Base-by-base conservation (phyloP, 2,329 filamentous ascomycete genomes). In the Aciculosporium take region DNA sequence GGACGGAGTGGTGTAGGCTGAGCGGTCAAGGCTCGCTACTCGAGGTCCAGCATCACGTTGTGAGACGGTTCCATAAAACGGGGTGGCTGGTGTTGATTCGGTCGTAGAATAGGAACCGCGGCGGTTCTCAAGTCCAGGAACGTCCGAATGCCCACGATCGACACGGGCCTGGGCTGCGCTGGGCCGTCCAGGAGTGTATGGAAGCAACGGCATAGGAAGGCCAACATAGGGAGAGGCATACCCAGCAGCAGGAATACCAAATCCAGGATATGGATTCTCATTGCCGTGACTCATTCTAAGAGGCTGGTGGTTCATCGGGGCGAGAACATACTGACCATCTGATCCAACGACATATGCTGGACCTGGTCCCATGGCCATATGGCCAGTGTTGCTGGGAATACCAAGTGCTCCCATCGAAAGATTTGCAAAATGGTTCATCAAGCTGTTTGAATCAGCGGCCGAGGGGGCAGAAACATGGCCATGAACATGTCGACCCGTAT, bases 81-180 rank as follows among this genome's bases (percentile, higher is more conserved):
- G 79, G 24, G 76, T 83, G 4, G 77, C 72, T 3, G 76, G 72
- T 21, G 74, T 72, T 7, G 77, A 81, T 57, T 80, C 77, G 4
- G 70, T 81, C 23, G 77, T 81, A 1, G 77, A 81, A 57, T 81
- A 80, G 2, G 77, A 81, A 13, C 74, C 75, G 40, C 77, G 74
- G 20, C 77, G 76, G 45, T 80, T 79, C 50, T 81, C 76, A 24
- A 81, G 63, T 25, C 66, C 71, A 15, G 76, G 77, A 40, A 79
- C 70, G 28, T 79, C 72, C 23, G 67, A 65, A 38, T 67, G 66
- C 12, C 56, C 60, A 50, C 60, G 62, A 27, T 72, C 67, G 37
- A 64, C 58, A 25, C 68, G 70, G 45, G 69, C 64, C 31, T 66
- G 62, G 15, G 63, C 55, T 7, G 59, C 55, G 25, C 61, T 57